Conservation (phyloP, 257 asterid species). For the Forsythia suspensa region DNA sequence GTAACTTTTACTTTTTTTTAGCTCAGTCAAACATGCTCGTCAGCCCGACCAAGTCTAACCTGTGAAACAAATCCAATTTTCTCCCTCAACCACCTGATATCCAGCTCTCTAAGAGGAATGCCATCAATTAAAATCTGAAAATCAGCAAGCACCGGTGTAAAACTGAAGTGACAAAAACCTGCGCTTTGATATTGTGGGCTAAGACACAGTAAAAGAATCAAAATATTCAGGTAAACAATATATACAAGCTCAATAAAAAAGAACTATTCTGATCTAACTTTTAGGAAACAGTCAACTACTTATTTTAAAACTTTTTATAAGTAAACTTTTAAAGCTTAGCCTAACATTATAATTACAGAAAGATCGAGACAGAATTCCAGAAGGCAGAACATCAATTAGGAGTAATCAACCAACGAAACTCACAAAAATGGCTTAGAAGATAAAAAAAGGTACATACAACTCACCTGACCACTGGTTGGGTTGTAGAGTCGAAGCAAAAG, state of each 20-base stretch:
- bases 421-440: not conserved
- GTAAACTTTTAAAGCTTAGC: too few species aligned
- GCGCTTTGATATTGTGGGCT: not conserved
- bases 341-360: too few species aligned
- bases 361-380: too few species aligned
- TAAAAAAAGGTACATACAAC: not conserved
- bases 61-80: conserved; percentile 58
- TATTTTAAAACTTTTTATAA: too few species aligned
- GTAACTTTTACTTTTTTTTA: too few species aligned
- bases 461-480: conserved; percentile 57
- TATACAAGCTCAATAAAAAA: not conserved
- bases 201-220: not conserved
- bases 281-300: too few species aligned
- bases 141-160: conserved; percentile 5
- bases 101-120: conserved; percentile 46
- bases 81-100: conserved; percentile 57
- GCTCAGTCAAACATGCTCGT: too few species aligned
- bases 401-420: too few species aligned
- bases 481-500: conserved; percentile 61
- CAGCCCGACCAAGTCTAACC: conserved; percentile 30
- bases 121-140: conserved; percentile 46
- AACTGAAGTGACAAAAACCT: conserved; percentile 1
- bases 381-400: too few species aligned
- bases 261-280: too few species aligned
- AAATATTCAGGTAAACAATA: not conserved